Conservation (phyloP, 1,284 basidiomycete species). For the Moesziomyces sp. region DNA sequence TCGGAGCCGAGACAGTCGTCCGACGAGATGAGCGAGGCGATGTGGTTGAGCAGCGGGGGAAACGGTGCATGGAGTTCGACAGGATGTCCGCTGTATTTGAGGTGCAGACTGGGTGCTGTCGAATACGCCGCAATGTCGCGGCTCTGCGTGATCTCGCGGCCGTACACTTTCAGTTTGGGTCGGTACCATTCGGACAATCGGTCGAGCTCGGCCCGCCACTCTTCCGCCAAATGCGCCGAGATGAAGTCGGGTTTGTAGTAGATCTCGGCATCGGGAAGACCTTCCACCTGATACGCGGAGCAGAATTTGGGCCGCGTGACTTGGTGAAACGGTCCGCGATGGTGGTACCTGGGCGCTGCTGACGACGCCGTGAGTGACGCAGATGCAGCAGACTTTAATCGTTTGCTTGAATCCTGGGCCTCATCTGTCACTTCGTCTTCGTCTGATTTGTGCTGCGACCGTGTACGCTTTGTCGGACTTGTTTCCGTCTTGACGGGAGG, state of each 20-base stretch:
- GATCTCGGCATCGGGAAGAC: conserved; percentile 67
- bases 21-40: conserved; percentile 66
- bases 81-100: conserved; percentile 69
- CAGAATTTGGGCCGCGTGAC: conserved; percentile 32
- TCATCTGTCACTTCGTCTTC: not conserved
- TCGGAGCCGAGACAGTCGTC: conserved; percentile 67
- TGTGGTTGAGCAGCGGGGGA: conserved; percentile 68
- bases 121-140: conserved; percentile 69
- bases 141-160: conserved; percentile 71
- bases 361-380: not conserved
- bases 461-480: conserved; percentile 13
- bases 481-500: conserved; percentile 13
- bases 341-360: conserved; percentile 30
- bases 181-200: conserved; percentile 68
- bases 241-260: conserved; percentile 70
- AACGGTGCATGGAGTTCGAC: conserved; percentile 70
- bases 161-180: conserved; percentile 72
- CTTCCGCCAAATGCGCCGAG: conserved; percentile 58
- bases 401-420: not conserved
- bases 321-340: conserved; percentile 48
- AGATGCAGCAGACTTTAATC: not conserved
- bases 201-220: conserved; percentile 69
- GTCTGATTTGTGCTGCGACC: conserved; percentile 1
- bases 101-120: conserved; percentile 66
- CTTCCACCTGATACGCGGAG: conserved; percentile 21